Evolutionary conservation across 192 early-diverging fungal genomes (phyloP), one percentile per base, ranked within the genome.

Genomic region (Coemansia sp.): DNA sequence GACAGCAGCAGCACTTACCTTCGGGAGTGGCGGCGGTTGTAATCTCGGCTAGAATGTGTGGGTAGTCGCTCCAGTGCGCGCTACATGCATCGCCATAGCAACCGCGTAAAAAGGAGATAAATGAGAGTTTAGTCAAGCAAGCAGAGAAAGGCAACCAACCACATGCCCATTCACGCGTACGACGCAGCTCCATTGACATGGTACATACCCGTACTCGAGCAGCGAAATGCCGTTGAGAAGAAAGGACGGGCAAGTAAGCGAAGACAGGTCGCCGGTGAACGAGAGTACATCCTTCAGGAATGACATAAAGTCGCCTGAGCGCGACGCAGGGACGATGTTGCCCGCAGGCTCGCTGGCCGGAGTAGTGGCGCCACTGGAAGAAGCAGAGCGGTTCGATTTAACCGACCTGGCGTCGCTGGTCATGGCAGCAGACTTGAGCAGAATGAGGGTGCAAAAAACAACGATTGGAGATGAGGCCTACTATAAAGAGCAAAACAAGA

Each of bases 191-290:
- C 40, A 11, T 18, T 11, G 40, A 13, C 19, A 2, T 0, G 19
- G 22, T 8, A 59, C 84, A 33, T 72, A 72, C 69, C 71, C 84
- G 70, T 91, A 91, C 56, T 91, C 90, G 26, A 91, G 80, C 34
- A 90, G 67, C 54, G 88, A 90, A 45, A 83, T 82, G 48, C 87
- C 86, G 41, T 83, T 85, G 31, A 91, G 70, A 7, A 91, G 58
- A 55, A 90, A 91, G 33, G 86, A 84, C 39, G 90, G 90, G 62
- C 87, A 88, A 3, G 90, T 90, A 40, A 91, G 70, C 42, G 81
- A 81, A 8, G 86, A 89, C 22, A 91, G 77, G 51, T 91, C 90
- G 36, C 90, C 90, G 13, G 90, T 89, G 51, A 88, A 88, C 26
- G 86, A 83, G 26, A 86, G 82, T 18, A 91, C 60, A 15, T 83